Evolutionary conservation across 2,329 filamentous ascomycete genomes (phyloP).

Genomic region (Microcera coccophila): DNA sequence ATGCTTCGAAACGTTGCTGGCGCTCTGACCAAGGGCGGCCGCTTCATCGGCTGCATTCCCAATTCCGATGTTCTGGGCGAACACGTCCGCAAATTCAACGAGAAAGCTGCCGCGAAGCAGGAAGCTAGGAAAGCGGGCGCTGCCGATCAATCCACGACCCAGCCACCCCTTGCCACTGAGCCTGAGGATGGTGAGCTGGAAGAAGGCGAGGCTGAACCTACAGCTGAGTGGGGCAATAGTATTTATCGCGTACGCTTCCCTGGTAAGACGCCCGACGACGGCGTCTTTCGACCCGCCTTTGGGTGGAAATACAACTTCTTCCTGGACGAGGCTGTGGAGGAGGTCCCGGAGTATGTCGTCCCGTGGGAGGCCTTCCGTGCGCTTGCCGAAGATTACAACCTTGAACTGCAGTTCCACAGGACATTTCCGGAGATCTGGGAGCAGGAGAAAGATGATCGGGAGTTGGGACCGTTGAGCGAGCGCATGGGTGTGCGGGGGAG

Average conservation of each 20-base stretch:
- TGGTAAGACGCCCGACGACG: constrained; percentile 75
- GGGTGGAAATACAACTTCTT: constrained; percentile 99
- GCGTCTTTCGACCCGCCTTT: constrained; percentile 88
- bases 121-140: constrained; percentile 20
- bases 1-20: constrained; percentile 94
- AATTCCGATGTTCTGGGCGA: constrained; percentile 87
- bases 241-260: constrained; percentile 92
- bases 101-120: constrained; percentile 39
- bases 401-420: constrained; percentile 92
- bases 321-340: constrained; percentile 91
- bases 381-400: constrained; percentile 91
- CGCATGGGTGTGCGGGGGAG: constrained; percentile 89
- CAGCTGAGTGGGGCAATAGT: constrained; percentile 84
- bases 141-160: constrained; percentile 20
- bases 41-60: constrained; percentile 94
- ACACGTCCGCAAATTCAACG: constrained; percentile 74
- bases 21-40: constrained; percentile 85
- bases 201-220: constrained; percentile 60
- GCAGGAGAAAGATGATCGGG: constrained; percentile 78
- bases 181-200: constrained; percentile 47
- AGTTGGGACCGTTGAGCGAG: constrained; percentile 80
- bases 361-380: constrained; percentile 97
- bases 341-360: constrained; percentile 95
- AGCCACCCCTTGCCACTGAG: constrained; percentile 34
- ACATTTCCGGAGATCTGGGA: constrained; percentile 89